A percentile compares a stretch with the other conserved stretches of the same genome.
Evolutionary conservation across 768 basidiomycete genomes (phyloP).

Genomic region (Chlorophyllum brunneum): DNA sequence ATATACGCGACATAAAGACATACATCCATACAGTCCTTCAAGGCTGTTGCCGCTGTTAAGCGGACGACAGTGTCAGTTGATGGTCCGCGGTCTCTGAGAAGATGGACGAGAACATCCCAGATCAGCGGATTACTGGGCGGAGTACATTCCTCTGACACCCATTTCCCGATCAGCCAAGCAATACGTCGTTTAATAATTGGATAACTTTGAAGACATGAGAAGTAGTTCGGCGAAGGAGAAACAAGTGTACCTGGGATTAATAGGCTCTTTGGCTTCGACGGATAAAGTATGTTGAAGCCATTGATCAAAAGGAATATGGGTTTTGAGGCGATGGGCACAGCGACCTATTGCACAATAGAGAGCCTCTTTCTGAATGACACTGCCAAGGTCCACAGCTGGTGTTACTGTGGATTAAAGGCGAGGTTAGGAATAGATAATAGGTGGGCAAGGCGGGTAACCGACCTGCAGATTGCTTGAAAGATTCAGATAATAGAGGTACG

Average conservation of each 20-base stretch:
- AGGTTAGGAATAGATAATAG: background rate
- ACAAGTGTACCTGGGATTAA: constrained; percentile 52
- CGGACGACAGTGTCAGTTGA: constrained; percentile 84
- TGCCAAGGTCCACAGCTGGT: constrained; percentile 48
- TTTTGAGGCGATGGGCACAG: constrained; percentile 61
- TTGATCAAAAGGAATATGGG: constrained; percentile 59
- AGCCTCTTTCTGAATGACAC: constrained; percentile 77
- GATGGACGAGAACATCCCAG: constrained; percentile 79
- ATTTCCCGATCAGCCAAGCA: constrained; percentile 91
- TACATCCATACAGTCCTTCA: constrained; percentile 85
- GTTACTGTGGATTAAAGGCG: constrained; percentile 29
- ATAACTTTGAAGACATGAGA: constrained; percentile 44
- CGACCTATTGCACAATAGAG: constrained; percentile 89
- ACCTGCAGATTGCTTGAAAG: constrained; percentile 64
- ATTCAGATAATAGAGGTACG: constrained; percentile 56
- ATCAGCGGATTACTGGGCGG: constrained; percentile 57
- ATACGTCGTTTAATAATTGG: constrained; percentile 93
- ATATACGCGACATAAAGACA: constrained; percentile 23
- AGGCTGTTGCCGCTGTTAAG: constrained; percentile 74
- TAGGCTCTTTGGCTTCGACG: constrained; percentile 50
- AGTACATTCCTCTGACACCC: constrained; percentile 68
- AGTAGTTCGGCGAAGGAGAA: background rate
- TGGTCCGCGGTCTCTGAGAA: constrained; percentile 63
- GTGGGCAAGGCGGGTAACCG: constrained; percentile 18
- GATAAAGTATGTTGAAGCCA: constrained; percentile 65